These are phyloP conservation scores for Graphilbum fragrans DNA, from an alignment of 2,329 filamentous ascomycete species.

Conservation along the genomic window DNA sequence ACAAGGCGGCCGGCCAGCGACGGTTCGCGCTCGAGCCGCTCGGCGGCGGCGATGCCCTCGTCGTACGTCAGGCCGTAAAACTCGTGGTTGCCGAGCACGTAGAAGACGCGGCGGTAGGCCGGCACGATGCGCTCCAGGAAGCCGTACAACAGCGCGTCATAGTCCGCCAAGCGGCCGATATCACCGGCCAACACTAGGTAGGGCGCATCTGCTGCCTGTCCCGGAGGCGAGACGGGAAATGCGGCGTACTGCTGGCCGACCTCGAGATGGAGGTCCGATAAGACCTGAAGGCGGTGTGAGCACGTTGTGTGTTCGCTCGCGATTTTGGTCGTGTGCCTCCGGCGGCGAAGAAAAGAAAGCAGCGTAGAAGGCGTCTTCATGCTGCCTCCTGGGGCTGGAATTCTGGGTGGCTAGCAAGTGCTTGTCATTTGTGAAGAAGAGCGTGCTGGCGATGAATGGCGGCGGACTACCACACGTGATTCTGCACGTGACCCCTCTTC, in stretches of 20 bases:
- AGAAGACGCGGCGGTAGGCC: constrained; percentile 35
- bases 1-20: constrained; percentile 23
- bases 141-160: constrained; percentile 15
- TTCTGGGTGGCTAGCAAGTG: no score
- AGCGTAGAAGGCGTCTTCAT: no score
- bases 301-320: no score
- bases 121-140: constrained; percentile 35
- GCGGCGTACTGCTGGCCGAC: constrained; percentile 7
- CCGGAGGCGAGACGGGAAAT: constrained; percentile 1
- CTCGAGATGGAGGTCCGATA: constrained; percentile 49
- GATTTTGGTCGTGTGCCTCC: no score
- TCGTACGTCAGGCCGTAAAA: constrained; percentile 22
- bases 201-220: constrained; percentile 14
- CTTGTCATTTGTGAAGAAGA: no score
- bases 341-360: no score
- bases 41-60: neutral
- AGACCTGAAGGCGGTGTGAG: constrained; percentile 26
- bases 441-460: no score
- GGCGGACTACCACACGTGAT: no score
- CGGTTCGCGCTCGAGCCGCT: constrained; percentile 18
- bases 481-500: no score
- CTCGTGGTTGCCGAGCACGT: constrained; percentile 46
- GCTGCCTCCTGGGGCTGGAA: no score
- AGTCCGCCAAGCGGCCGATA: constrained; percentile 35
- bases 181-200: constrained; percentile 44